Conservation (phyloP, 306 rosid species). For the Glycine latifolia region DNA sequence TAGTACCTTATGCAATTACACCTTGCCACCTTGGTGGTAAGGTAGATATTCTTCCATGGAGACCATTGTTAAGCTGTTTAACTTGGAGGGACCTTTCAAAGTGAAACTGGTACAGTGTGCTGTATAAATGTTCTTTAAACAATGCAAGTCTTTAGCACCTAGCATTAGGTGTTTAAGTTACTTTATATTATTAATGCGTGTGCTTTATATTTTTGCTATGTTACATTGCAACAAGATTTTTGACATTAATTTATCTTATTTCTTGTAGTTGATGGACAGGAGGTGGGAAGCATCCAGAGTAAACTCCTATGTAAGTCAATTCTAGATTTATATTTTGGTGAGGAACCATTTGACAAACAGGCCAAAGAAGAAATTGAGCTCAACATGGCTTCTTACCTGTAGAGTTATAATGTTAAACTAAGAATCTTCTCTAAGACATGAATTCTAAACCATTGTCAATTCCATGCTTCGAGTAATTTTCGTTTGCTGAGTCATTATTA, state of each 20-base stretch:
- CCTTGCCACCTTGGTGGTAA: neutral
- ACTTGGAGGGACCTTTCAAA: neutral
- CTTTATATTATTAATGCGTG: neutral
- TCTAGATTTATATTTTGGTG: constrained; percentile 86
- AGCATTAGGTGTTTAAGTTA: constrained; percentile 15
- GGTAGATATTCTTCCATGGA: constrained; percentile 25
- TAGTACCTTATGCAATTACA: neutral
- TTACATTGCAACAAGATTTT: constrained; percentile 21
- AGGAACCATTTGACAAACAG: constrained; percentile 84
- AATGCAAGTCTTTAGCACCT: constrained; percentile 15
- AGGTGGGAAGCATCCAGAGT: constrained; percentile 92
- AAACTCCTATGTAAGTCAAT: constrained; percentile 76
- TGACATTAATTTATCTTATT: constrained; percentile 18
- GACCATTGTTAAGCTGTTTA: neutral
- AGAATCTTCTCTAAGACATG: constrained; percentile 23
- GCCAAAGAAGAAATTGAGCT: constrained; percentile 84
- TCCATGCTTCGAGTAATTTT: constrained; percentile 28
- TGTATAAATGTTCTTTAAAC: constrained; percentile 6
- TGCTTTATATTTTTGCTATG: neutral
- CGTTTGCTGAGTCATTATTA: constrained; percentile 2
- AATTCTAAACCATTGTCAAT: constrained; percentile 7
- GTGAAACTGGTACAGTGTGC: neutral
- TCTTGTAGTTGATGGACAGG: constrained; percentile 81
- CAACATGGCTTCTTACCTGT: constrained; percentile 64
- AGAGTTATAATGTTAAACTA: constrained; percentile 41